Evolutionary conservation across 2,329 filamentous ascomycete species (phyloP).

Genomic region (Fusarium denticulatum): DNA sequence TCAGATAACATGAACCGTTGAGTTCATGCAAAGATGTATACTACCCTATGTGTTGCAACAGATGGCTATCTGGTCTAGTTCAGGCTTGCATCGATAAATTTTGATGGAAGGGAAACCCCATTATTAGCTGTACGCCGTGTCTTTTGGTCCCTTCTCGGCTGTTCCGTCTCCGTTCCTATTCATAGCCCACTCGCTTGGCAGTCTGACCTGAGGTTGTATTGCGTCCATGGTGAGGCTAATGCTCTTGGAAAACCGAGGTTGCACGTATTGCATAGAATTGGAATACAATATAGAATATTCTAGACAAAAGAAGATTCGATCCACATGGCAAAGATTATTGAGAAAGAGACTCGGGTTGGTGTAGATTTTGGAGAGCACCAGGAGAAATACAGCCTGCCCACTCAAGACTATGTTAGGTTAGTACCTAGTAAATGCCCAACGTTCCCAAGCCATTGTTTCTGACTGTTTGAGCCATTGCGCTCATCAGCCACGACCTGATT

Average conservation of each 20-base stretch:
- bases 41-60: not conserved
- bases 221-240: no score
- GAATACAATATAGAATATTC: not conserved
- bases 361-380: not conserved
- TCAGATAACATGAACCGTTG: slow-evolving; percentile 11
- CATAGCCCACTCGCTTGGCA: slow-evolving; percentile 32
- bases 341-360: not conserved
- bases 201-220: no score
- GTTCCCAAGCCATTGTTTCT: slow-evolving; percentile 28
- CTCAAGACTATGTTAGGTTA: not conserved
- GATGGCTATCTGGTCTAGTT: not conserved
- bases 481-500: slow-evolving; percentile 5
- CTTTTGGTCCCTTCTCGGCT: slow-evolving; percentile 19
- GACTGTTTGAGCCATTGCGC: slow-evolving; percentile 8
- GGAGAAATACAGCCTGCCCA: not conserved
- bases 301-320: not conserved
- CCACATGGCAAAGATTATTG: not conserved
- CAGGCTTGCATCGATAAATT: not conserved
- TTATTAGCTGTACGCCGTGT: not conserved
- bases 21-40: slow-evolving; percentile 34
- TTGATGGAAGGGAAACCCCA: not conserved
- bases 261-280: slow-evolving; percentile 1
- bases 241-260: slow-evolving; percentile 2
- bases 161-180: slow-evolving; percentile 28
- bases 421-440: slow-evolving; percentile 4